phyloP scores from a whole-genome alignment of 106 monocot species.

The Dioscorea dumetorum region DNA sequence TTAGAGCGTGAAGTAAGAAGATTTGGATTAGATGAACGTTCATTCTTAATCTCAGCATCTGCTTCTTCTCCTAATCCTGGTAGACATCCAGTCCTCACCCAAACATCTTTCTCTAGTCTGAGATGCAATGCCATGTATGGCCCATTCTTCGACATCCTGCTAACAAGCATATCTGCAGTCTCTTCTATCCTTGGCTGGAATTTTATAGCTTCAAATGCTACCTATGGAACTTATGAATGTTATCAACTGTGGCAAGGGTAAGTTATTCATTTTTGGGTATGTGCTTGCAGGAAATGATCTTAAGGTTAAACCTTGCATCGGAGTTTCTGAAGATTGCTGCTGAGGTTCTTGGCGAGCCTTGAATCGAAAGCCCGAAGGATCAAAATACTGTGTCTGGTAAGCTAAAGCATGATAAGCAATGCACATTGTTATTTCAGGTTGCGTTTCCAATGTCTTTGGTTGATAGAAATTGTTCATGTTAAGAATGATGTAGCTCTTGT shows the following conservation, averaged over 20 bases:
- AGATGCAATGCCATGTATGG: constrained; percentile 48
- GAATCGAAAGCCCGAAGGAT: constrained; percentile 41
- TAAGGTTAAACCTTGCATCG: constrained; percentile 30
- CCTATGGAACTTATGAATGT: constrained; percentile 7
- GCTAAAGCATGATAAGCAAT: constrained; percentile 11
- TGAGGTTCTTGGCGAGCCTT: constrained; percentile 32
- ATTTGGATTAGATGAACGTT: constrained; percentile 24
- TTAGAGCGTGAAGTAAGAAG: constrained; percentile 42
- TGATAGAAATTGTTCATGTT: too few species aligned
- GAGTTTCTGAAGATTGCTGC: constrained; percentile 37
- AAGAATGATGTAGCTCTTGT: too few species aligned
- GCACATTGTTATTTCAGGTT: neutral
- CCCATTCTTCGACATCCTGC: constrained; percentile 29
- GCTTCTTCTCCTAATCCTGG: constrained; percentile 27
- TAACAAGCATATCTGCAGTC: constrained; percentile 19
- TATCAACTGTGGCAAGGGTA: neutral
- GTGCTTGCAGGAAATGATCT: too few species aligned
- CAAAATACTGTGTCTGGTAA: constrained; percentile 24
- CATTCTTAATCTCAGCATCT: constrained; percentile 16
- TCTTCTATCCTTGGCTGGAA: constrained; percentile 41
- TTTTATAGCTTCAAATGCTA: constrained; percentile 38
- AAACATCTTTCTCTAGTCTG: constrained; percentile 49
- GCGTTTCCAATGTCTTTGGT: too few species aligned
- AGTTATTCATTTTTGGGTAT: too few species aligned
- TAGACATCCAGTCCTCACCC: constrained; percentile 48